Evolutionary conservation across 2,329 filamentous ascomycete species (phyloP), one percentile per base, ranked within the genome.

Genomic region (Stagonosporopsis chrysanthemi): DNA sequence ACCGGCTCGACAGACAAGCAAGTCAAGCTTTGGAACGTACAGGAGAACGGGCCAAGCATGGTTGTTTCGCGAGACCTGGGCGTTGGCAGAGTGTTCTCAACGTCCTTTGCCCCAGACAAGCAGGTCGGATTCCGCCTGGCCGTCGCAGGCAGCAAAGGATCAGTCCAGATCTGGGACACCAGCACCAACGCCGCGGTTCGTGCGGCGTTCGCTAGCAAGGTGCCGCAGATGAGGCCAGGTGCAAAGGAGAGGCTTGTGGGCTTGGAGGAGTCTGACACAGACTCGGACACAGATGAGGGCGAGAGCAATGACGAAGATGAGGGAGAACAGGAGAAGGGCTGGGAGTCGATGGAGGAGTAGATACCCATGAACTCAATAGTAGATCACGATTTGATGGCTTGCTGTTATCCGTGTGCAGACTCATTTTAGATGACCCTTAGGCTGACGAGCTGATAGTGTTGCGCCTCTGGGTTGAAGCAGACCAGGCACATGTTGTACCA

Each of bases 1-100:
- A 98, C 95, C 0, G 95, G 93, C 3, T 97, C 92, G 2, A 93
- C 91, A 14, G 95, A 99, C 82, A 94, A 92, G 81, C 91, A 90
- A 6, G 92, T 98, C 68, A 99, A 99, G 83, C 83, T 99, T 55
- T 99, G 95, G 95, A 97, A 97, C 78, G 87, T 97, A 55, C 85
- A 89, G 67, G 78, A 89, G 12, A 85, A 86, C 38, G 92, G 92
- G 2, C 95, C 95, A 1, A 90, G 88, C 59, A 90, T 99, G 86
- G 92, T 99, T 1, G 91, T 96, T 5, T 90, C 91, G 24, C 88
- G 95, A 65, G 94, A 98, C 76, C 81, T 98, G 42, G 95, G 96
- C 52, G 91, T 99, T 17, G 95, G 95, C 58, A 96, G 94, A 79
- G 90, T 99, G 35, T 99, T 99, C 78, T 91, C 91, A 11, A 90